Evolutionary conservation across 176 grass and related monocot species (phyloP).

Genomic region (Carex littledalei): DNA sequence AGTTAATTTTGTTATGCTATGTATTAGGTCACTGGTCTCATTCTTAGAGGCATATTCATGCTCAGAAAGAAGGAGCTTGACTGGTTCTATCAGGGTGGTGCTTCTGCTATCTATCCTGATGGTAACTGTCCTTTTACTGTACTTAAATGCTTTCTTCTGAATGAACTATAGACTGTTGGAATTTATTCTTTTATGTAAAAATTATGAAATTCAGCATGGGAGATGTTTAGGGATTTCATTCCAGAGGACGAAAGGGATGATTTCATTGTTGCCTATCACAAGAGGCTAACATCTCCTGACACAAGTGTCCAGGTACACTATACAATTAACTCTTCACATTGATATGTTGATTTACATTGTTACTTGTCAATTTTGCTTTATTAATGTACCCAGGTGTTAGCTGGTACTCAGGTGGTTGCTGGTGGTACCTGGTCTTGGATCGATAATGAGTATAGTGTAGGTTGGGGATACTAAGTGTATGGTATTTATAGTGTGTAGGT

Average conservation of each 20-base stretch:
- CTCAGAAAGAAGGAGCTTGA: slow-evolving; percentile 86
- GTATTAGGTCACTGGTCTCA: slow-evolving; percentile 76
- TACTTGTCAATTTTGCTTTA: not conserved
- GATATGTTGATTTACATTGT: not conserved
- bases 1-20: slow-evolving; percentile 14
- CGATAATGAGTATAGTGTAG: no score
- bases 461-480: no score
- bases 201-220: slow-evolving; percentile 59
- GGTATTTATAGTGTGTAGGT: no score
- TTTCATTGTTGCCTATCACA: slow-evolving; percentile 74
- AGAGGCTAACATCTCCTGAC: slow-evolving; percentile 75
- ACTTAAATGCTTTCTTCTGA: not conserved
- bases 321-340: not conserved
- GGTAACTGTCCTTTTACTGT: slow-evolving; percentile 24
- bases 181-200: not conserved
- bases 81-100: slow-evolving; percentile 94
- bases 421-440: no score
- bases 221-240: slow-evolving; percentile 88
- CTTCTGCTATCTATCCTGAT: slow-evolving; percentile 90
- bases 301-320: slow-evolving; percentile 47
- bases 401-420: no score
- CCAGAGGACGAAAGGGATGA: slow-evolving; percentile 74
- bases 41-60: slow-evolving; percentile 92
- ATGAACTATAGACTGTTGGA: not conserved
- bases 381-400: no score